These are phyloP conservation scores for Andrographis paniculata DNA, from an alignment of 305 asterid species.

Conservation along the genomic window DNA sequence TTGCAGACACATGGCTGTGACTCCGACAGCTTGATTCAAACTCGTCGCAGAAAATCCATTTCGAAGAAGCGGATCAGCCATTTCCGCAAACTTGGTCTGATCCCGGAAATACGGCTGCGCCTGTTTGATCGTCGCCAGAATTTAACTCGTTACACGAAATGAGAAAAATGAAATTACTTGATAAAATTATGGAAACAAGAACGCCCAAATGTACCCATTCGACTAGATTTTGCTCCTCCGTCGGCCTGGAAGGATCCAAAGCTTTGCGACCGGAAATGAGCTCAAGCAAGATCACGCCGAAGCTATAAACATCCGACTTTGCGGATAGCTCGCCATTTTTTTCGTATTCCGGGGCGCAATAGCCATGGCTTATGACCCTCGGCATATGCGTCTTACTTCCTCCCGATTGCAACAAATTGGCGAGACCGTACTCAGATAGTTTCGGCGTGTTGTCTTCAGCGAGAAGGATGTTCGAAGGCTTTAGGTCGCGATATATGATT, in stretches of 20 bases:
- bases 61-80: constrained; percentile 76
- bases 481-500: constrained; percentile 68
- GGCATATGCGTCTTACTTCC: constrained; percentile 37
- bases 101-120: constrained; percentile 69
- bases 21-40: constrained; percentile 87
- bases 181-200: neutral
- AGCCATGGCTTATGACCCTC: constrained; percentile 54
- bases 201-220: constrained; percentile 31
- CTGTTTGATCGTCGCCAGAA: constrained; percentile 21
- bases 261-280: constrained; percentile 83
- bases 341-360: constrained; percentile 90
- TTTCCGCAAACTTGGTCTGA: constrained; percentile 60
- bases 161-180: neutral
- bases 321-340: constrained; percentile 53
- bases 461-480: constrained; percentile 53
- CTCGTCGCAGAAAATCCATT: constrained; percentile 42
- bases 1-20: constrained; percentile 89
- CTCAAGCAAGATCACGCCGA: constrained; percentile 79
- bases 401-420: constrained; percentile 57
- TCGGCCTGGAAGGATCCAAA: constrained; percentile 49
- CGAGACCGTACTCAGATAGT: constrained; percentile 75
- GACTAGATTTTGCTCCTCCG: constrained; percentile 71
- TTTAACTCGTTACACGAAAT: neutral
- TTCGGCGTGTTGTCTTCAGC: constrained; percentile 48
- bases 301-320: constrained; percentile 83